Evolutionary conservation across 371 early-diverging fungal species (phyloP), one percentile per base, ranked within the genome.

Genomic region (Paraphysoderma sedebokerense): DNA sequence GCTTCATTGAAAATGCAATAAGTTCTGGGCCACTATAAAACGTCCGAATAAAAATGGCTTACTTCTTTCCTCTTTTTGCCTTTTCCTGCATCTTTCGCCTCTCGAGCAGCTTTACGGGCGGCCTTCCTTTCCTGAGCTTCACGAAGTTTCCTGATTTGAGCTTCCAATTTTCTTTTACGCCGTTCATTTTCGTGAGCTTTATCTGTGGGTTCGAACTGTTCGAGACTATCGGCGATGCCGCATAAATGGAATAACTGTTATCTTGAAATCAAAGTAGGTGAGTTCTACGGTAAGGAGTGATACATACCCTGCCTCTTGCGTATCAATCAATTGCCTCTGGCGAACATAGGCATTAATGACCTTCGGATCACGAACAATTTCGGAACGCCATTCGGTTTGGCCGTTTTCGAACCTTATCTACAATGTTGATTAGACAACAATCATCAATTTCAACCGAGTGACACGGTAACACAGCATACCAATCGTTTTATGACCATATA

Each of bases 341-440:
- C 85, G 71, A 52, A 87, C 56, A 45, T 95, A 95, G 15, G 85
- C 82, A 48, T 87, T 85, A 44, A 91, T 84, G 0, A 95, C 89
- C 2, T 79, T 73, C 17, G 75, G 69, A 49, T 92, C 88, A 5
- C 72, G 77, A 19, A 95, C 66, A 3, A 80, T 66, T 54, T 92
- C 91, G 22, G 76, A 61, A 44, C 76, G 73, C 83, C 85, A 85
- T 22, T 60, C 64, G 13, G 71, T 58, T 49, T 81, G 77, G 0
- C 87, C 90, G n/a, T 74, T 74, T 20, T 63, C 58, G 32, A 60
- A 66, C 5, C 68, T n/a, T n/a, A n/a, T n/a, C n/a, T n/a, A n/a
- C n/a, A n/a, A n/a, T n/a, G n/a, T n/a, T n/a, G n/a, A n/a, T n/a
- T n/a, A 56, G 9, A 57, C 32, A 23, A 52, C 20, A 27, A 32